Evolutionary conservation across 2,329 filamentous ascomycete genomes (phyloP).

Genomic region (Dactylella cylindrospora): DNA sequence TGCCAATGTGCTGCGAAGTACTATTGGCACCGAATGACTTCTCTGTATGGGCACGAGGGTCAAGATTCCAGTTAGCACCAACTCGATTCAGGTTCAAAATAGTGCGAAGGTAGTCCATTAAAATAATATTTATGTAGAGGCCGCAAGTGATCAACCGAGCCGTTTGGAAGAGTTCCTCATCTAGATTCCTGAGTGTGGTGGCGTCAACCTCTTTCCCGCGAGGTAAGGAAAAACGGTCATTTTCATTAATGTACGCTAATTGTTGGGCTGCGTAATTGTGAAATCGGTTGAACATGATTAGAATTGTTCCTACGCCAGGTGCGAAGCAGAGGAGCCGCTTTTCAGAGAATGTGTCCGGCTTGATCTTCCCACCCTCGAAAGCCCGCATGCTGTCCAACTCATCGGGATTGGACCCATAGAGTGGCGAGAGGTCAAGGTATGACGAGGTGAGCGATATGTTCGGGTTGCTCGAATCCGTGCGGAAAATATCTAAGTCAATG

Average conservation of each 20-base stretch:
- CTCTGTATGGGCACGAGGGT: slow-evolving; percentile 49
- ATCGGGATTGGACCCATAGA: slow-evolving; percentile 65
- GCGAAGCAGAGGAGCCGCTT: slow-evolving; percentile 70
- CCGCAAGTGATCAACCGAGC: slow-evolving; percentile 73
- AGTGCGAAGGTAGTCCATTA: slow-evolving; percentile 76
- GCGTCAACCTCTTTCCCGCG: slow-evolving; percentile 56
- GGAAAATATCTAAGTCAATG: slow-evolving; percentile 62
- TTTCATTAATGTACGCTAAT: slow-evolving; percentile 82
- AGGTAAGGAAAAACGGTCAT: slow-evolving; percentile 72
- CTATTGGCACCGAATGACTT: slow-evolving; percentile 43
- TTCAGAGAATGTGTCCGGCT: slow-evolving; percentile 72
- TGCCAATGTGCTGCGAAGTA: slow-evolving; percentile 65
- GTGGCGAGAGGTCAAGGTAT: slow-evolving; percentile 70
- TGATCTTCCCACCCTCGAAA: slow-evolving; percentile 70
- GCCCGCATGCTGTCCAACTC: slow-evolving; percentile 60
- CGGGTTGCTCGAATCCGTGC: slow-evolving; percentile 65
- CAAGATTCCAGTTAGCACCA: slow-evolving; percentile 75
- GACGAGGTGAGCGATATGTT: slow-evolving; percentile 68
- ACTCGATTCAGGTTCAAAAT: slow-evolving; percentile 71
- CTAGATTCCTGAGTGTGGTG: slow-evolving; percentile 66
- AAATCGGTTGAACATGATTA: slow-evolving; percentile 80
- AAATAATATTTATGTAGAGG: slow-evolving; percentile 75
- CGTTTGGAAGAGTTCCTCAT: slow-evolving; percentile 78
- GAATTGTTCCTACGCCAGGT: slow-evolving; percentile 68
- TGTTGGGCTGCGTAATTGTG: slow-evolving; percentile 84